phyloP scores from a whole-genome alignment of 2,329 filamentous ascomycete genomes.

The Trematosphaeria pertusa region DNA sequence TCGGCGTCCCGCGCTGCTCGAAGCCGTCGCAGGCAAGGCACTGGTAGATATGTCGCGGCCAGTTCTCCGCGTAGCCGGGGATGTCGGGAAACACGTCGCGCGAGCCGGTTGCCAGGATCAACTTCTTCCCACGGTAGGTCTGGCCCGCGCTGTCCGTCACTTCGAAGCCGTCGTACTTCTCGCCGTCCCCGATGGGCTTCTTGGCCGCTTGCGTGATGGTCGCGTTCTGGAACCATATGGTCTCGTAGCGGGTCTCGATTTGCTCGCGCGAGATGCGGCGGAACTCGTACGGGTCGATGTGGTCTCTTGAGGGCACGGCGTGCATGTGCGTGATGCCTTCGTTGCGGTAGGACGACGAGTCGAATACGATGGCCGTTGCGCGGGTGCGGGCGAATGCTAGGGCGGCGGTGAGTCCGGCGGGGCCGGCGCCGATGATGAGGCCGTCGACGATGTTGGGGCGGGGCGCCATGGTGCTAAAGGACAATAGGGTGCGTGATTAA shows the following conservation, averaged over 20 bases:
- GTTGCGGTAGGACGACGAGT: constrained; percentile 54
- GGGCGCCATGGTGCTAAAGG: constrained; percentile 13
- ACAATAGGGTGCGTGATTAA: background rate
- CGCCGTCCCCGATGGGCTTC: constrained; percentile 26
- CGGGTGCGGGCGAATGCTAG: constrained; percentile 48
- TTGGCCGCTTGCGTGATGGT: constrained; percentile 30
- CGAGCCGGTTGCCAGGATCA: constrained; percentile 64
- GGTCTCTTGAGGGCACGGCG: constrained; percentile 38
- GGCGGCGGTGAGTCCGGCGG: constrained; percentile 54
- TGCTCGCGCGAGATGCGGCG: constrained; percentile 42
- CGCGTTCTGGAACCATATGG: constrained; percentile 39
- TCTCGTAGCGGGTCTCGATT: constrained; percentile 46
- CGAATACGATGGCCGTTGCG: constrained; percentile 53
- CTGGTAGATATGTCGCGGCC: constrained; percentile 58
- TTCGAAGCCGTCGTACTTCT: constrained; percentile 44
- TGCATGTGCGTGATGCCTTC: constrained; percentile 54
- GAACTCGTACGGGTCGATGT: constrained; percentile 34
- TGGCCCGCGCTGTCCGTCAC: constrained; percentile 52
- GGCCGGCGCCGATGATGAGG: constrained; percentile 51
- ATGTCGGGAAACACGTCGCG: constrained; percentile 60
- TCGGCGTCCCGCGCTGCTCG: constrained; percentile 58
- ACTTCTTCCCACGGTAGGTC: constrained; percentile 57
- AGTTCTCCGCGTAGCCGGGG: constrained; percentile 62
- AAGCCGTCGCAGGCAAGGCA: constrained; percentile 68
- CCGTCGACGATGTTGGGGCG: constrained; percentile 34